Evolutionary conservation across 192 early-diverging fungal species (phyloP).

Genomic region (Coemansia sp.): DNA sequence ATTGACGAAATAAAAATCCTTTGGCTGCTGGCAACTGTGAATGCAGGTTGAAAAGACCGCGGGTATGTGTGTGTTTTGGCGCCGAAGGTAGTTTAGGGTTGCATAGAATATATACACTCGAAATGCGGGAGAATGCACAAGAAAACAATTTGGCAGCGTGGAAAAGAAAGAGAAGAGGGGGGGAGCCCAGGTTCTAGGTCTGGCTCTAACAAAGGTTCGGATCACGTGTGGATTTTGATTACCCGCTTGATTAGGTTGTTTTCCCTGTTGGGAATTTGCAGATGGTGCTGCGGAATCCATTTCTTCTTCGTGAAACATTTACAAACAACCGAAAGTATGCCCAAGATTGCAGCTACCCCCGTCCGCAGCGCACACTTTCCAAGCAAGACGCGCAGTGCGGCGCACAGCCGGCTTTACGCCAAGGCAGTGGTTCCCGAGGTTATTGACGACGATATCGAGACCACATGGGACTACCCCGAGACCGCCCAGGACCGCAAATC

Average conservation of each 20-base stretch:
- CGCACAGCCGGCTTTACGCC: slow-evolving; percentile 32
- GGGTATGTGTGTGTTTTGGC: background rate
- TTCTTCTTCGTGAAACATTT: background rate
- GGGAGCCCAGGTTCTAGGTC: background rate
- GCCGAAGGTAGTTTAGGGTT: background rate
- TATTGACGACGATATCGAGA: slow-evolving; percentile 53
- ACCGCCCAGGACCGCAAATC: slow-evolving; percentile 40
- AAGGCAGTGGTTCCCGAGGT: slow-evolving; percentile 26
- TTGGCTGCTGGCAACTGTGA: background rate
- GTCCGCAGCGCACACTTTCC: slow-evolving; percentile 24
- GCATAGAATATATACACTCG: slow-evolving; percentile 7
- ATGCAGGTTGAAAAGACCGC: background rate
- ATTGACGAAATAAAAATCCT: too few species aligned
- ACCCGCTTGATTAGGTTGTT: too few species aligned
- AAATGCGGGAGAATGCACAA: slow-evolving; percentile 1
- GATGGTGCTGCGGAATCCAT: slow-evolving; percentile 3
- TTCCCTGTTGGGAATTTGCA: background rate
- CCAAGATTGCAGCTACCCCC: slow-evolving; percentile 10
- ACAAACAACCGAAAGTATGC: too few species aligned
- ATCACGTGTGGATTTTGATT: background rate
- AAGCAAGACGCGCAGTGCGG: slow-evolving; percentile 19
- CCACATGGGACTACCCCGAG: slow-evolving; percentile 51
- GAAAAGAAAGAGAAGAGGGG: slow-evolving; percentile 8
- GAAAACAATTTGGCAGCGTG: background rate
- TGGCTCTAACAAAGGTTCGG: background rate